Base-by-base conservation (phyloP, 148 eudicot genomes). In the Spergularia bocconei region DNA sequence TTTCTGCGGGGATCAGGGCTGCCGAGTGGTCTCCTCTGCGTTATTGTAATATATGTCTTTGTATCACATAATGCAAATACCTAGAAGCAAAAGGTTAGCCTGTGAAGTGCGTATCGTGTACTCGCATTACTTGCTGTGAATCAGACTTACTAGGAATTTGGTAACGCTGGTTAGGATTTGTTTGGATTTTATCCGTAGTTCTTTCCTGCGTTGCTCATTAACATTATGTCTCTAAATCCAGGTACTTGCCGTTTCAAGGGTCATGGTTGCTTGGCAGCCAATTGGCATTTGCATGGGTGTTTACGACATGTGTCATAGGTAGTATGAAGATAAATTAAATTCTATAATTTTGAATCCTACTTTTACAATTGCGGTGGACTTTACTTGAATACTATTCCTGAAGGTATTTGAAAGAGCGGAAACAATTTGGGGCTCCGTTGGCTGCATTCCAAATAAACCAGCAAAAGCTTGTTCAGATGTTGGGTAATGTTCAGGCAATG, bases 211-310 rank as follows among this genome's bases (percentile, higher is more conserved):
- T 25, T 52, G 8, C 68, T 67, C 21, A 47, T 38, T 69, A 51
- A 11, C 25, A 50, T 57, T 56, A 14, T 12, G 70, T 73, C 36
- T 73, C 44, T 73, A 54, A 67, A 76, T 70, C 23, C 88, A 93
- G 98, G 94, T 93, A 61, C 93, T 93, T 87, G 98, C 97, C 23
- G 97, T 92, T 82, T 93, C 97, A 56, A 87, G 97, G 65, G 93
- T 93, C 63, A 89, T 91, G 92, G 98, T 93, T 78, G 97, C 98
- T 53, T 93, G 98, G 98, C 94, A 88, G 78, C 98, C 98, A 62
- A 91, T 93, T 86, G 98, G 98, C 83, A 93, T 93, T 72, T 80
- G 94, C 70, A 93, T 93, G 98, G 98, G 98, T 72, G 92, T 89
- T 54, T 93, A 93, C 70, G 98, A 93, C 72, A 93, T 93, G 91